phyloP scores from a whole-genome alignment of 1,284 basidiomycete species.

The Cerrena zonata region DNA sequence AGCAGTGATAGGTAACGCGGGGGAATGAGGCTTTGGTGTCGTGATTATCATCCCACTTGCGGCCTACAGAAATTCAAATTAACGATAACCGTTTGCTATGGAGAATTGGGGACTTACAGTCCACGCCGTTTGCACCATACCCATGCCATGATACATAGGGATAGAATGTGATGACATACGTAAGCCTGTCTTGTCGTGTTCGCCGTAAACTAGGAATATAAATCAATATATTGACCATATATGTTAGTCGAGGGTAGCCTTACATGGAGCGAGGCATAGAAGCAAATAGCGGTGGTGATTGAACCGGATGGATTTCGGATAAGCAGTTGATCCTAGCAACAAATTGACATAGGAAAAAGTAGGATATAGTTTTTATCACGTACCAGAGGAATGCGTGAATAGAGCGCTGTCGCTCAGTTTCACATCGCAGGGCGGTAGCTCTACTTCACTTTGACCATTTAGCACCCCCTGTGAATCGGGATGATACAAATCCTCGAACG shows the following conservation, averaged over 20 bases:
- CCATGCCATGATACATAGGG: constrained; percentile 25
- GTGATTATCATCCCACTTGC: constrained; percentile 7
- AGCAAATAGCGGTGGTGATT: constrained; percentile 10
- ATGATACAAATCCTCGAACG: constrained; percentile 21
- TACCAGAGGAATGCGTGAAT: constrained; percentile 27
- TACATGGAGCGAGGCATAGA: constrained; percentile 9
- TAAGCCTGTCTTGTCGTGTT: constrained; percentile 18
- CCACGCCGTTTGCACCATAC: constrained; percentile 14
- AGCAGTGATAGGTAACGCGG: constrained; percentile 7
- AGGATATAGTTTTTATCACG: constrained; percentile 11
- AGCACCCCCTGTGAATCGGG: not conserved
- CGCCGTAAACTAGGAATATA: constrained; percentile 15
- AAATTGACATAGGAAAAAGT: constrained; percentile 10
- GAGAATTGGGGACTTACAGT: constrained; percentile 15
- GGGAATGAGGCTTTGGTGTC: constrained; percentile 7
- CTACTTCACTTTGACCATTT: constrained; percentile 8
- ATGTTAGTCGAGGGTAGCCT: not conserved
- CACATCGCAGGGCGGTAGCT: constrained; percentile 13
- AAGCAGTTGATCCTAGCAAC: constrained; percentile 16
- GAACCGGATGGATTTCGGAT: constrained; percentile 18
- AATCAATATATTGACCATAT: no score
- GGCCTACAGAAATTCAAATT: not conserved
- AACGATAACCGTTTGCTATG: not conserved
- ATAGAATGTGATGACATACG: constrained; percentile 16
- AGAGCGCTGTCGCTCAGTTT: constrained; percentile 12